phyloP scores from a whole-genome alignment of 2,329 filamentous ascomycete species.

The Nemania serpens region DNA sequence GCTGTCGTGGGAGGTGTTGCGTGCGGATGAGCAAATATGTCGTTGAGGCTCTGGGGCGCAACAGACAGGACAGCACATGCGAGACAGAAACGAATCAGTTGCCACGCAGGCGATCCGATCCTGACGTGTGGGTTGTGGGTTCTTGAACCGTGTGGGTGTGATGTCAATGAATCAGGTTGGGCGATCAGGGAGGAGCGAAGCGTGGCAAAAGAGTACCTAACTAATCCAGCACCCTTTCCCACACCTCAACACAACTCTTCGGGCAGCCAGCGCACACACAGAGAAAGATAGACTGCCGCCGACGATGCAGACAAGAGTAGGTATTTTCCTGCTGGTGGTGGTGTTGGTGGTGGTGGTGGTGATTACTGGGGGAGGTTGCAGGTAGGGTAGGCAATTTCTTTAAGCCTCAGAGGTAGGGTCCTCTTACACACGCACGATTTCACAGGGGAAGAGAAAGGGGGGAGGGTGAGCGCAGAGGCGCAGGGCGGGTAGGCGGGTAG shows the following conservation, averaged over 20 bases:
- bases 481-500: too few relatives aligned
- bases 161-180: conserved; percentile 18
- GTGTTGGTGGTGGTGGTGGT: conserved; percentile 13
- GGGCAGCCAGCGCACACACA: conserved; percentile 24
- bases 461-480: conserved; percentile 1
- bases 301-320: conserved; percentile 9
- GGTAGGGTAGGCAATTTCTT: conserved; percentile 15
- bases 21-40: conserved; percentile 3
- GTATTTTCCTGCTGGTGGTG: not conserved
- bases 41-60: conserved; percentile 9
- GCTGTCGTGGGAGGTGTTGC: not conserved
- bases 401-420: conserved; percentile 1
- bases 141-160: conserved; percentile 17
- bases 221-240: conserved; percentile 5
- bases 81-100: conserved; percentile 22
- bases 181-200: conserved; percentile 7
- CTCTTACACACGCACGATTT: too few relatives aligned
- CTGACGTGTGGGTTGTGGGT: conserved; percentile 19
- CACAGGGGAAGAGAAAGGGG: conserved; percentile 17
- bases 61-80: conserved; percentile 9
- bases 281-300: conserved; percentile 19
- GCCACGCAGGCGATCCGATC: conserved; percentile 21
- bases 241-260: conserved; percentile 12
- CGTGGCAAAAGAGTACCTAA: conserved; percentile 14
- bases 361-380: conserved; percentile 9